Evolutionary conservation across 1,284 basidiomycete species (phyloP).

Genomic region (Cystobasidium sp.): DNA sequence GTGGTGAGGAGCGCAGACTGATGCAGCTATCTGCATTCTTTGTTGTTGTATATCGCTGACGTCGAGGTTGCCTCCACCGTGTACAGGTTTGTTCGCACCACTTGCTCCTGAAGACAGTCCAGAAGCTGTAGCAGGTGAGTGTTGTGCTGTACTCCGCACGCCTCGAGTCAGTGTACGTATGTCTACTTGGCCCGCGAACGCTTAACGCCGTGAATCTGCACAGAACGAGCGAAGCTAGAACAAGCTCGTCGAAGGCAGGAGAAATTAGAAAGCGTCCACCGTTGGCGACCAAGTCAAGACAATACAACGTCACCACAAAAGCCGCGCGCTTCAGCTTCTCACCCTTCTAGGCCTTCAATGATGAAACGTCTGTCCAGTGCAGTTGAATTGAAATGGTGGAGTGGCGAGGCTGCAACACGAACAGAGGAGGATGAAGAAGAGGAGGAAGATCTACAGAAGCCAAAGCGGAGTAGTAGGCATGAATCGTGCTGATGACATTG

Average conservation of each 20-base stretch:
- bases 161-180: not conserved
- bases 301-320: slow-evolving; percentile 18
- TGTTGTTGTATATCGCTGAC: not conserved
- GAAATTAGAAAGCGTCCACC: slow-evolving; percentile 35
- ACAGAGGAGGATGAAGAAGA: slow-evolving; percentile 10
- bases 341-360: slow-evolving; percentile 13
- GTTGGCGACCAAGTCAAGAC: slow-evolving; percentile 39
- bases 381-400: slow-evolving; percentile 35
- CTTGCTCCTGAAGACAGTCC: slow-evolving; percentile 33
- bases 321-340: not conserved
- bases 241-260: slow-evolving; percentile 11
- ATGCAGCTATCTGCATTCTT: too few species aligned
- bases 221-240: slow-evolving; percentile 16
- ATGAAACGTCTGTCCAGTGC: slow-evolving; percentile 35
- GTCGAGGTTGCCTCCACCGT: not conserved
- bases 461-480: not conserved
- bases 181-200: not conserved
- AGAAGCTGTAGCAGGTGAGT: slow-evolving; percentile 32
- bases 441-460: slow-evolving; percentile 35
- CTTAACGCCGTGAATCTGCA: not conserved
- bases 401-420: slow-evolving; percentile 12
- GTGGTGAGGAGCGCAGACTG: not conserved
- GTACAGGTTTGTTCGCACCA: slow-evolving; percentile 38
- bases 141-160: not conserved
- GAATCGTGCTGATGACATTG: not conserved